phyloP scores from a whole-genome alignment of 73 alveolate species.

The Halteria grandinella region DNA sequence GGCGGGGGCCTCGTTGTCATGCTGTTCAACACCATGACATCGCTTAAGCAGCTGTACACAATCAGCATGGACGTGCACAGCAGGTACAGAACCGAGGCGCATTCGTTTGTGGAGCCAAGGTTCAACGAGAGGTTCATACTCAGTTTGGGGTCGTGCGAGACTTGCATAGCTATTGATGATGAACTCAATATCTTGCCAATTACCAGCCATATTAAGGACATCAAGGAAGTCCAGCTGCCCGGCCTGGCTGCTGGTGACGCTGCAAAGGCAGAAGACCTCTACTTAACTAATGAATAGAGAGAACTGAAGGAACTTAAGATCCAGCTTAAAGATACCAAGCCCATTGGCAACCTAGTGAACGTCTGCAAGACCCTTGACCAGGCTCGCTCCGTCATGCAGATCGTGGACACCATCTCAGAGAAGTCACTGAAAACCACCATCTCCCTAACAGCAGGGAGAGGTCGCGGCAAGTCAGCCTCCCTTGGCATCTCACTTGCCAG shows the following conservation, averaged over 20 bases:
- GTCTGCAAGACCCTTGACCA: conserved; percentile 97
- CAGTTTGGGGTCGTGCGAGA: conserved; percentile 83
- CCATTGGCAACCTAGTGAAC: conserved; percentile 87
- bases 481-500: conserved; percentile 98
- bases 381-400: conserved; percentile 92
- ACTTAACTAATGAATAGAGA: conserved; percentile 76
- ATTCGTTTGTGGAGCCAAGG: conserved; percentile 96
- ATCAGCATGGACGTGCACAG: conserved; percentile 99
- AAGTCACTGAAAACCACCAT: conserved; percentile 93
- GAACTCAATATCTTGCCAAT: conserved; percentile 98
- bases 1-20: conserved; percentile 97
- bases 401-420: conserved; percentile 96
- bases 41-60: conserved; percentile 96
- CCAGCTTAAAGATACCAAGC: conserved; percentile 81
- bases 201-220: conserved; percentile 84
- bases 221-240: conserved; percentile 33
- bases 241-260: conserved; percentile 49
- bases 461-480: conserved; percentile 98
- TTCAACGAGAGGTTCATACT: conserved; percentile 98
- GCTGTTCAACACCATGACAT: conserved; percentile 96
- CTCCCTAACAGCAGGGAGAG: conserved; percentile 98
- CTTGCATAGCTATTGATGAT: conserved; percentile 97
- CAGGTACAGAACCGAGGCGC: conserved; percentile 92
- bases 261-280: conserved; percentile 59
- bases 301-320: conserved; percentile 80